These are phyloP conservation scores for Poa annua DNA, from an alignment of 176 grass and related monocot genomes.

Conservation along the genomic window DNA sequence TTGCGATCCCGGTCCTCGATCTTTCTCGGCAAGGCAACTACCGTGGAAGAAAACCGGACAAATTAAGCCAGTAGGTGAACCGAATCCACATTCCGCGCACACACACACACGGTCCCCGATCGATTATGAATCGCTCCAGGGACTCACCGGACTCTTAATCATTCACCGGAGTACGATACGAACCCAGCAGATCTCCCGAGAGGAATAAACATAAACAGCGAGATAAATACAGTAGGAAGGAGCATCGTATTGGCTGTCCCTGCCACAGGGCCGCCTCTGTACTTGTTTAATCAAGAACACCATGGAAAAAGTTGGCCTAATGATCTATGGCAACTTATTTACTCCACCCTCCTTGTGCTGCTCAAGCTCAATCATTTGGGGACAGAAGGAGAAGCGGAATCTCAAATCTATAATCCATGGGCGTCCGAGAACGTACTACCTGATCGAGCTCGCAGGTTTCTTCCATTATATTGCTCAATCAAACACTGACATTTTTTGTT, in stretches of 20 bases:
- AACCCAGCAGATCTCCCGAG: conserved; percentile 46
- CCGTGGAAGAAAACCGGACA: conserved; percentile 37
- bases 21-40: conserved; percentile 29
- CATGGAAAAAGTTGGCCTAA: conserved; percentile 29
- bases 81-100: no score
- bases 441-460: neutral
- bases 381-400: conserved; percentile 1
- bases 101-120: conserved; percentile 48
- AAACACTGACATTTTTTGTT: neutral
- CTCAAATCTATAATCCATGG: conserved; percentile 37
- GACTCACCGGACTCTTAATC: conserved; percentile 42
- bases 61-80: conserved; percentile 39
- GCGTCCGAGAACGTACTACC: conserved; percentile 21
- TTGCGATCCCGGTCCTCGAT: neutral
- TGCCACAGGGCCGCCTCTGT: conserved; percentile 37
- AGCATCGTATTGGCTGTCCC: conserved; percentile 40
- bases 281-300: conserved; percentile 61
- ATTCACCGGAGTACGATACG: conserved; percentile 35
- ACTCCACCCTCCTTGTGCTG: conserved; percentile 7
- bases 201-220: conserved; percentile 45
- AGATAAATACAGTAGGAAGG: conserved; percentile 41
- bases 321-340: conserved; percentile 24
- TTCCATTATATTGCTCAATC: neutral
- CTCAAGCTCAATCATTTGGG: conserved; percentile 65
- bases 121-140: conserved; percentile 37